These are phyloP conservation scores for Sherardia arvensis DNA, from an alignment of 257 asterid species.

Conservation along the genomic window DNA sequence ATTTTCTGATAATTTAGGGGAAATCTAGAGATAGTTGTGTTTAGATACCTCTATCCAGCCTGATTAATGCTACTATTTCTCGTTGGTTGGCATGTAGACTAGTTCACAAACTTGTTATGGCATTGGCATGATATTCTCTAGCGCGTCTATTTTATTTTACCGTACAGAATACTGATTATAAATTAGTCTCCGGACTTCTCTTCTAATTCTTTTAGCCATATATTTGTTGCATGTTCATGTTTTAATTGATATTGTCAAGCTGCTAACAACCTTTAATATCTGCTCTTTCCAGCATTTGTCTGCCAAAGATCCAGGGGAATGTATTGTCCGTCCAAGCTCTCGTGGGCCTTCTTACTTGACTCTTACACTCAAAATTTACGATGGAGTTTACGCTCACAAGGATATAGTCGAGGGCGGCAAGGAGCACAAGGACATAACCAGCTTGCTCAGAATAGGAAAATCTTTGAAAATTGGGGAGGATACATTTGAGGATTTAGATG, in stretches of 20 bases:
- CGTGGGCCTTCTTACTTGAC: conserved; percentile 86
- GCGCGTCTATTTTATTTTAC: too few relatives aligned
- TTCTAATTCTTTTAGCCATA: neutral
- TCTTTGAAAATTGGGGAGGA: conserved; percentile 92
- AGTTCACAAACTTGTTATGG: neutral
- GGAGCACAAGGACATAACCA: conserved; percentile 86
- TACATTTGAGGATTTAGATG: conserved; percentile 96
- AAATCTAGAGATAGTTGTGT: neutral
- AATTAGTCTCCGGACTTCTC: neutral
- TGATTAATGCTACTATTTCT: neutral
- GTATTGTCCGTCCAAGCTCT: conserved; percentile 82
- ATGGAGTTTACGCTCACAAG: conserved; percentile 80
- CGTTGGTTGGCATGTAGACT: neutral
- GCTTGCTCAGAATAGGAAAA: conserved; percentile 88
- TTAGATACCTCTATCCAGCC: neutral
- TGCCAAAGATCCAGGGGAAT: conserved; percentile 87
- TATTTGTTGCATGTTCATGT: neutral
- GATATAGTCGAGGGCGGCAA: conserved; percentile 87
- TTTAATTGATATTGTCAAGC: neutral
- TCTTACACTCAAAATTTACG: conserved; percentile 66
- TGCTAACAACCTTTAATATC: neutral
- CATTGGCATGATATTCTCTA: too few relatives aligned
- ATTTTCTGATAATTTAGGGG: too few relatives aligned
- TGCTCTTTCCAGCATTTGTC: conserved; percentile 45
- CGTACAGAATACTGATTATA: neutral